A percentile compares a stretch with the other conserved stretches of the same genome.
phyloP scores from a whole-genome alignment of 2,329 filamentous ascomycete species.

The Dactylella cylindrospora region DNA sequence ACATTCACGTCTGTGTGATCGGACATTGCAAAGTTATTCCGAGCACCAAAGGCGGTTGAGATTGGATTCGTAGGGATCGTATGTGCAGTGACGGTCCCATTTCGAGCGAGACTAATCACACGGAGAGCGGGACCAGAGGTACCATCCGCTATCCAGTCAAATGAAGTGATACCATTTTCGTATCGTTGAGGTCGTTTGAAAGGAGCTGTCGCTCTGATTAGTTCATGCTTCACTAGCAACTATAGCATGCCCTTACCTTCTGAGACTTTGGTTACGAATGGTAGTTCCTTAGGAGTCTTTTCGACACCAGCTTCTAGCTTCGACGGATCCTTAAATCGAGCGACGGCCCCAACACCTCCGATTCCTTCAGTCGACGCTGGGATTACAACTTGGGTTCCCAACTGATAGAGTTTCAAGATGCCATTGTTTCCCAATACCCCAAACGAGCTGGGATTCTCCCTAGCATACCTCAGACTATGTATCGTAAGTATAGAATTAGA shows the following conservation, averaged over 20 bases:
- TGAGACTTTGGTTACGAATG: conserved; percentile 47
- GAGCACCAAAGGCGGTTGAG: conserved; percentile 25
- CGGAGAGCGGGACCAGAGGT: conserved; percentile 18
- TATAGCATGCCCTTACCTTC: conserved; percentile 32
- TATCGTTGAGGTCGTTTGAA: conserved; percentile 34
- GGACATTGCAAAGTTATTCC: conserved; percentile 40
- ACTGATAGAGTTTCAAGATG: conserved; percentile 47
- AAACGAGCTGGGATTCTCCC: conserved; percentile 46
- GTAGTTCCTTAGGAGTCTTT: conserved; percentile 22
- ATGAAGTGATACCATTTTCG: conserved; percentile 45
- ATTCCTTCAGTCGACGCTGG: conserved; percentile 39
- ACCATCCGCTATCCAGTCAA: conserved; percentile 48
- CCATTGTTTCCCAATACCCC: conserved; percentile 47
- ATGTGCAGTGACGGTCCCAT: conserved; percentile 42
- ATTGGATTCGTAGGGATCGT: conserved; percentile 32
- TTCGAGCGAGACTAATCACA: conserved; percentile 42
- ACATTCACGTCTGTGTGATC: conserved; percentile 16
- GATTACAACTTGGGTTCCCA: conserved; percentile 33
- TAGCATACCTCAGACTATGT: conserved; percentile 46
- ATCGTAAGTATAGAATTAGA: conserved; percentile 43
- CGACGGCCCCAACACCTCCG: conserved; percentile 36
- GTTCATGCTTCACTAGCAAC: background rate
- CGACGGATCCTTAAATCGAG: conserved; percentile 37
- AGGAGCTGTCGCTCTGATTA: conserved; percentile 9
- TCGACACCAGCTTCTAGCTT: conserved; percentile 27